phyloP scores from a whole-genome alignment of 257 asterid genomes.

The Nicotiana attenuata region DNA sequence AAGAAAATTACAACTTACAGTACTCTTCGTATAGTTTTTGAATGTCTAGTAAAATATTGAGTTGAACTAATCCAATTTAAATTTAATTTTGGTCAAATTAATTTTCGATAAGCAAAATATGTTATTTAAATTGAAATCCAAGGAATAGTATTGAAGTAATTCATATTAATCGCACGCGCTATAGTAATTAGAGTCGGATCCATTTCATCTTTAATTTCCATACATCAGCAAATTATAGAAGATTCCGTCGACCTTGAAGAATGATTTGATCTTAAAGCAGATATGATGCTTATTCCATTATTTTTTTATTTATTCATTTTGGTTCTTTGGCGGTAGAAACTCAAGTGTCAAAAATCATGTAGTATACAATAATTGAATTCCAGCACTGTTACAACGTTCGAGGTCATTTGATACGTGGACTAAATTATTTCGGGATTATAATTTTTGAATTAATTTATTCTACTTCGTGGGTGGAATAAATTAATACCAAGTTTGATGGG shows the following conservation, averaged over 20 bases:
- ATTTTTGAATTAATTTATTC: too few species aligned
- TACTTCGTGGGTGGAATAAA: too few species aligned
- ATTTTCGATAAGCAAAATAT: too few species aligned
- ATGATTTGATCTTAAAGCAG: background rate
- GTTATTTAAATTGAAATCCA: accelerated
- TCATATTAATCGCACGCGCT: background rate
- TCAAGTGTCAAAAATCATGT: background rate
- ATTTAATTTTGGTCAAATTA: too few species aligned
- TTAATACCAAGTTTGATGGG: too few species aligned
- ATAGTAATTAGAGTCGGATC: background rate
- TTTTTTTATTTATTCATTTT: background rate
- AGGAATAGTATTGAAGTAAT: background rate
- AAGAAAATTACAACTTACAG: too few species aligned
- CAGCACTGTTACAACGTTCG: too few species aligned
- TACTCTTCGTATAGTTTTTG: too few species aligned
- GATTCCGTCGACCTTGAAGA: background rate
- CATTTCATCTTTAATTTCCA: background rate
- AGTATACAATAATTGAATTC: background rate
- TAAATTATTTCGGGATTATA: too few species aligned
- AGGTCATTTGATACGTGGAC: accelerated
- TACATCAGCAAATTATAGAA: background rate
- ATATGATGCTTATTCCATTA: conserved; percentile 5
- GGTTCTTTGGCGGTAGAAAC: background rate
- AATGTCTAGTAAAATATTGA: too few species aligned
- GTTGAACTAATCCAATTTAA: too few species aligned